A percentile compares a stretch with the other conserved stretches of the same genome.
Evolutionary conservation across 75 land plant genomes (phyloP).

Genomic region (Pseudotsuga menziesii): DNA sequence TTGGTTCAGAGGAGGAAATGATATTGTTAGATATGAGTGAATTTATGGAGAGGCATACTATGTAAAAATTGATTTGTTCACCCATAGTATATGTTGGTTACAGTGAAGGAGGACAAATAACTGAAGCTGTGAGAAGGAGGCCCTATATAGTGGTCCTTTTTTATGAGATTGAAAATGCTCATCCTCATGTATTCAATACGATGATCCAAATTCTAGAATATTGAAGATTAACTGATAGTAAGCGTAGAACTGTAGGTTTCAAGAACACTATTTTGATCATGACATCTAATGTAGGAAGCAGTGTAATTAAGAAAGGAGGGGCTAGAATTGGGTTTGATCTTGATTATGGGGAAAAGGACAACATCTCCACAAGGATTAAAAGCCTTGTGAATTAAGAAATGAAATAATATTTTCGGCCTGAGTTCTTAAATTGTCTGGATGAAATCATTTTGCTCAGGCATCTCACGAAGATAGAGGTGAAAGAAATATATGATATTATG

Average conservation of each 20-base stretch:
- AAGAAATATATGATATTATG: conserved; percentile 59
- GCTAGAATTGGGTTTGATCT: conserved; percentile 40
- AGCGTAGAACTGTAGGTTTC: conserved; percentile 48
- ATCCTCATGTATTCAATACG: conserved; percentile 61
- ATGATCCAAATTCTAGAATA: conserved; percentile 62
- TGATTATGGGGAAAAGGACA: conserved; percentile 42
- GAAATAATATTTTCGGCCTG: conserved; percentile 47
- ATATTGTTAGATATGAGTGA: conserved; percentile 54
- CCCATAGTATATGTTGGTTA: conserved; percentile 63
- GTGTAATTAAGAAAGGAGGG: conserved; percentile 51
- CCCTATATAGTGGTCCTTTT: conserved; percentile 58
- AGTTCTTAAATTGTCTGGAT: conserved; percentile 50
- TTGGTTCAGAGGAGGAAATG: conserved; percentile 60
- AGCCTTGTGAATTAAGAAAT: conserved; percentile 40
- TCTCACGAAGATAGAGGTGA: conserved; percentile 52
- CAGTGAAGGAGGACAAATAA: conserved; percentile 56
- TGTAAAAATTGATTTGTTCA: conserved; percentile 56
- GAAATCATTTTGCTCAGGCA: conserved; percentile 62
- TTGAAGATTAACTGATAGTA: conserved; percentile 52
- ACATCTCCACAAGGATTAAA: conserved; percentile 46
- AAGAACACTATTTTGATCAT: conserved; percentile 48
- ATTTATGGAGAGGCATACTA: conserved; percentile 63
- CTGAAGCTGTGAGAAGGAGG: conserved; percentile 52
- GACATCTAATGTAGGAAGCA: conserved; percentile 54
- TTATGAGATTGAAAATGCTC: conserved; percentile 54